phyloP scores from a whole-genome alignment of 495 filamentous ascomycete genomes.

The Penicillium ochrochloron region DNA sequence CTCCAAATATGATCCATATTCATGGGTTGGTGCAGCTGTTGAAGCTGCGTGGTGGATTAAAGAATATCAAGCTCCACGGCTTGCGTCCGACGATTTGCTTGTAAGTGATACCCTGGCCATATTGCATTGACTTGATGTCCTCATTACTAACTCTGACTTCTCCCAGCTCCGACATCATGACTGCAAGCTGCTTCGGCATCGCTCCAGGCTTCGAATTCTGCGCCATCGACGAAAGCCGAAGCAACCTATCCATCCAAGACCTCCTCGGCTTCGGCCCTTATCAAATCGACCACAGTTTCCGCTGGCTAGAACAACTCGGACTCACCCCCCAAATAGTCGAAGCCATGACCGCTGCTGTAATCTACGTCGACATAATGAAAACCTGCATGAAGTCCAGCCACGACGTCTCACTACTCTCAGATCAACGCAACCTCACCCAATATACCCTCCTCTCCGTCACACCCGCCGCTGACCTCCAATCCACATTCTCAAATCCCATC shows the following conservation, averaged over 20 bases:
- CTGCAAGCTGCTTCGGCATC: constrained; percentile 32
- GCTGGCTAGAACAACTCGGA: constrained; percentile 34
- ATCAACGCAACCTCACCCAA: constrained; percentile 46
- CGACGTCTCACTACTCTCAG: constrained; percentile 37
- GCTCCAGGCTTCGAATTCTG: constrained; percentile 43
- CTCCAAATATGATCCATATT: constrained; percentile 45
- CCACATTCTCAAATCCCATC: constrained; percentile 20
- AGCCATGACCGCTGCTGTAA: constrained; percentile 35
- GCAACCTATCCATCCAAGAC: constrained; percentile 29
- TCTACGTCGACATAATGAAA: constrained; percentile 38
- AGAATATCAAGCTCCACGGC: constrained; percentile 37
- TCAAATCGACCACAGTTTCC: constrained; percentile 34
- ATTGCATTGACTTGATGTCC: too few species aligned
- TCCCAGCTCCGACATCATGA: constrained; percentile 44
- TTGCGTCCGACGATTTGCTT: constrained; percentile 41
- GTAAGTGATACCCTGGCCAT: constrained; percentile 31
- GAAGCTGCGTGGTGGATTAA: constrained; percentile 42
- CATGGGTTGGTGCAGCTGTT: constrained; percentile 43
- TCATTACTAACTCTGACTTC: constrained; percentile 13
- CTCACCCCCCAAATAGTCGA: constrained; percentile 39
- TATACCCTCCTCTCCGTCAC: constrained; percentile 38
- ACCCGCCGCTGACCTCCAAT: constrained; percentile 27
- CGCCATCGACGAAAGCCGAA: constrained; percentile 31
- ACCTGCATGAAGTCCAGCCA: constrained; percentile 14
- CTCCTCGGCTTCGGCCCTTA: constrained; percentile 33